Conservation (phyloP, 2,329 filamentous ascomycete genomes). For the Berkeleyomyces basicola region DNA sequence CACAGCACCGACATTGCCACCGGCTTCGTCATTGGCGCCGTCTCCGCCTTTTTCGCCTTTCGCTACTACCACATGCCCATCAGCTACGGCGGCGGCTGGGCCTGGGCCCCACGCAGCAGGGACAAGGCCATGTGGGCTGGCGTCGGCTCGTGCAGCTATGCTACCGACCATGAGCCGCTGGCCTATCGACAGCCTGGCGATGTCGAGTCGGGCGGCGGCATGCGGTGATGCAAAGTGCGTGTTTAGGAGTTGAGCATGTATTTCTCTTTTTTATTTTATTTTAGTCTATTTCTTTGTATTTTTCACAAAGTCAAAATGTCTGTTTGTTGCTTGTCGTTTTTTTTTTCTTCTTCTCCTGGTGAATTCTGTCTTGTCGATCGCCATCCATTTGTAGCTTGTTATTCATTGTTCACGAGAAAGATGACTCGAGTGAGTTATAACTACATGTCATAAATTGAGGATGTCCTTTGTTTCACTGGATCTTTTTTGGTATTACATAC, state of each 20-base stretch:
- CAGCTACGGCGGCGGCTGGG: constrained; percentile 65
- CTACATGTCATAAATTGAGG: too few relatives aligned
- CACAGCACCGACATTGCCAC: constrained; percentile 85
- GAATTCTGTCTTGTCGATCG: not conserved
- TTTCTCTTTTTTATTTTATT: not conserved
- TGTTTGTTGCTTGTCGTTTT: not conserved
- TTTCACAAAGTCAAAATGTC: not conserved
- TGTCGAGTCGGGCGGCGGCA: constrained; percentile 1
- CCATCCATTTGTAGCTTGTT: too few relatives aligned
- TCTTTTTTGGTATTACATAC: not conserved
- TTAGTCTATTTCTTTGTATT: not conserved
- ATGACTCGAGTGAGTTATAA: too few relatives aligned
- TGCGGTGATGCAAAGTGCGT: not conserved
- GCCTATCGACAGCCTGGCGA: constrained; percentile 6
- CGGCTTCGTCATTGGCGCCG: constrained; percentile 62
- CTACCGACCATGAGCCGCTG: constrained; percentile 24
- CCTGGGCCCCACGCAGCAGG: constrained; percentile 63
- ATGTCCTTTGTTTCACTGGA: too few relatives aligned
- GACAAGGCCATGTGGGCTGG: constrained; percentile 66
- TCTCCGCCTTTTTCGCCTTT: constrained; percentile 59
- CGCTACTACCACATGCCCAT: constrained; percentile 52
- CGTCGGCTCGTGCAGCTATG: constrained; percentile 43
- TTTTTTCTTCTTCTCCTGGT: not conserved
- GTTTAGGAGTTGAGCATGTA: too few relatives aligned
- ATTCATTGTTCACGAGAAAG: too few relatives aligned